phyloP scores from a whole-genome alignment of 352 stramenopile species.

The Achlya hypogyna region DNA sequence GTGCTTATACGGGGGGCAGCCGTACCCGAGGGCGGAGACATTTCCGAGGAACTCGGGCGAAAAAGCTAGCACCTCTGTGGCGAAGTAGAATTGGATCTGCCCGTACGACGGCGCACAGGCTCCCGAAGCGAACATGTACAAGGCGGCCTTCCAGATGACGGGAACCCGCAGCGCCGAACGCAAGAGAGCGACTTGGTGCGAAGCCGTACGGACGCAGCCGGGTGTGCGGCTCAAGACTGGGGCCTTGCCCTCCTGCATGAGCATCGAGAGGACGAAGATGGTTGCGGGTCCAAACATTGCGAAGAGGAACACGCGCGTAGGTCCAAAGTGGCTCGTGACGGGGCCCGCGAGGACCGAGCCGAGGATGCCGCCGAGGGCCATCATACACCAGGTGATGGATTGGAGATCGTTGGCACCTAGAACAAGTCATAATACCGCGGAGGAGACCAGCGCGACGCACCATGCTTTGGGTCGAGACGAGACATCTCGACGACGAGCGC shows the following conservation, averaged over 20 bases:
- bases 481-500: constrained; percentile 94
- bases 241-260: constrained; percentile 79
- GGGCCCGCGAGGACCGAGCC: constrained; percentile 89
- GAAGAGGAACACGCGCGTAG: constrained; percentile 89
- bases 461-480: constrained; percentile 66
- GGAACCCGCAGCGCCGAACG: constrained; percentile 24
- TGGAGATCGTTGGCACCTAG: constrained; percentile 88
- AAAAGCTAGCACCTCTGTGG: constrained; percentile 92
- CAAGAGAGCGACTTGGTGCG: constrained; percentile 6
- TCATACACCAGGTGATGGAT: constrained; percentile 91
- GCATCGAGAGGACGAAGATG: constrained; percentile 81
- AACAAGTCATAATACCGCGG: background rate
- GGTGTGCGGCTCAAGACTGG: background rate
- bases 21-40: constrained; percentile 62
- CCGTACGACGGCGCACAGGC: constrained; percentile 89
- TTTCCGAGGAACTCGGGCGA: constrained; percentile 92
- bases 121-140: constrained; percentile 94
- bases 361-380: constrained; percentile 87
- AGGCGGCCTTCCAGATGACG: constrained; percentile 92
- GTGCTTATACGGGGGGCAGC: background rate
- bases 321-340: constrained; percentile 84
- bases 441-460: background rate
- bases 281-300: constrained; percentile 83
- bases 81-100: constrained; percentile 94
- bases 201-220: background rate